These are phyloP conservation scores for Rhododendron mucronatum DNA, from an alignment of 148 eudicot genomes.

Conservation along the genomic window DNA sequence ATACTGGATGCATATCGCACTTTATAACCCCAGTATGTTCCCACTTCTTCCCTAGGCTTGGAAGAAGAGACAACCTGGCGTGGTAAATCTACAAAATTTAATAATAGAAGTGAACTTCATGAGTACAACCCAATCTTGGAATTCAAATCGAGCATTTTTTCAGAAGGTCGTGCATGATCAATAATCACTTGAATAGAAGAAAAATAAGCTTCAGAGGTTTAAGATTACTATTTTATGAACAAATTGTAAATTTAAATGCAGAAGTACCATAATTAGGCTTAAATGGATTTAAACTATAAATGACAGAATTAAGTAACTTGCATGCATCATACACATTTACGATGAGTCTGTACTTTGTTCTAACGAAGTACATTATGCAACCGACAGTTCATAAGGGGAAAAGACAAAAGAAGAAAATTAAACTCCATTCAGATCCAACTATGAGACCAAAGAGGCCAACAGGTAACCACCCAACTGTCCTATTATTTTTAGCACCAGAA, in stretches of 20 bases:
- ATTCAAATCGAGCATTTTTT: background rate
- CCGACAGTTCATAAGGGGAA: background rate
- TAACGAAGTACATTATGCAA: background rate
- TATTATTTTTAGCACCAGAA: background rate
- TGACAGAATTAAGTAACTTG: background rate
- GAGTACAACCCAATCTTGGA: background rate
- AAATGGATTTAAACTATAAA: background rate
- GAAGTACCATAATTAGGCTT: background rate
- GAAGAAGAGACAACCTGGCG: slow-evolving; percentile 69
- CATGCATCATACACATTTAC: background rate
- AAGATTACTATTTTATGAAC: background rate
- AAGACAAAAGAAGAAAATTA: background rate
- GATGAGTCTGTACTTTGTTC: background rate
- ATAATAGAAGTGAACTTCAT: slow-evolving; percentile 7
- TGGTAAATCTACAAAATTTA: slow-evolving; percentile 30
- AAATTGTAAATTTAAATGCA: no score
- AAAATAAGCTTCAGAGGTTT: background rate
- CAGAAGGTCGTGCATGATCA: background rate
- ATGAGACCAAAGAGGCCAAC: background rate
- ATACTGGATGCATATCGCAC: slow-evolving; percentile 89
- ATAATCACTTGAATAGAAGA: background rate
- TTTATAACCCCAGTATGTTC: slow-evolving; percentile 96
- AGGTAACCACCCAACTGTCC: background rate
- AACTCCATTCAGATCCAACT: background rate
- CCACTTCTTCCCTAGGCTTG: slow-evolving; percentile 67